Percentiles rank a stretch among this genome's conserved stretches.
Conservation (phyloP, 345 rosid species). For the Gossypium rotundifolium region DNA sequence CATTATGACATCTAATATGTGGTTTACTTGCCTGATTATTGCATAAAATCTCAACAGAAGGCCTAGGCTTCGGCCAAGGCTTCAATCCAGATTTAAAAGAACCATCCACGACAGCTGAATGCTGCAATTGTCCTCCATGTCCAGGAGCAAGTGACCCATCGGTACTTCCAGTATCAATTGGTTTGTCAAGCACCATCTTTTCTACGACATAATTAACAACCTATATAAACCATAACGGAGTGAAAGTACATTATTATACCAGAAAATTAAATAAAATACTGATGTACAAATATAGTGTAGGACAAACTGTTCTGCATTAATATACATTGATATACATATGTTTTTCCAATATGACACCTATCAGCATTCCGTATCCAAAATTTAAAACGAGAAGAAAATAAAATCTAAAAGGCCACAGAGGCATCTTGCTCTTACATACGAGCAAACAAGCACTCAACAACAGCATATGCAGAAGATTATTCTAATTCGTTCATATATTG, state of each 20-base stretch:
- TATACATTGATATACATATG: background rate
- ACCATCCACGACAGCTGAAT: conserved; percentile 58
- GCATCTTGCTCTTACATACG: background rate
- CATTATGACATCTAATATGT: background rate
- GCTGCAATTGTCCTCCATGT: conserved; percentile 59
- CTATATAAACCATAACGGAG: conserved; percentile 35
- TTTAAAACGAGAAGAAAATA: background rate
- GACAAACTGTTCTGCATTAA: background rate
- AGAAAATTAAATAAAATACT: background rate
- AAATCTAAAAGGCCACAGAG: background rate
- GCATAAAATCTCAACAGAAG: conserved; percentile 86
- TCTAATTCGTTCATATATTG: background rate
- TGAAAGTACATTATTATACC: background rate
- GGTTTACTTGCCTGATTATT: conserved; percentile 74
- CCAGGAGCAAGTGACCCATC: conserved; percentile 63
- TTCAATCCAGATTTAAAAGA: conserved; percentile 59
- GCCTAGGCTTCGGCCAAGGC: conserved; percentile 73
- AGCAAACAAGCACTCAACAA: background rate
- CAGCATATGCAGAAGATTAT: background rate
- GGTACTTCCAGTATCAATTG: conserved; percentile 47
- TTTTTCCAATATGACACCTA: background rate
- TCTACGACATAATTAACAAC: conserved; percentile 90
- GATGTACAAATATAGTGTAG: background rate
- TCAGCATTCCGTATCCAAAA: background rate
- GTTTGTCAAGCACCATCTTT: conserved; percentile 82